Base-by-base conservation (phyloP, 2,329 filamentous ascomycete species). In the Beauveria asiatica region DNA sequence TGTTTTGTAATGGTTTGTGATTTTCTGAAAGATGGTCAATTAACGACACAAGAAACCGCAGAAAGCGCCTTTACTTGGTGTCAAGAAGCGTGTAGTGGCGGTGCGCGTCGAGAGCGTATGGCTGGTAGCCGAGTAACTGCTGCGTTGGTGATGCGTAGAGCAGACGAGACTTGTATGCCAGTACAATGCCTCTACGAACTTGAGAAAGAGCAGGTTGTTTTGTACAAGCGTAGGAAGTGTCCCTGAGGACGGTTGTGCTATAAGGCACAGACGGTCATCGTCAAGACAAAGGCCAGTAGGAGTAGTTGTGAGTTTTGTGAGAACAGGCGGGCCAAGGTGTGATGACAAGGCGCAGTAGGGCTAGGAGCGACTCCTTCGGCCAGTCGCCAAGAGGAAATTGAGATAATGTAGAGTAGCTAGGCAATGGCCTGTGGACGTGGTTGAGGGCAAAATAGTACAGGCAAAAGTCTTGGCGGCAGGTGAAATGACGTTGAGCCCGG, bases 231-330 rank as follows among this genome's bases (percentile, higher is more conserved):
- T 44, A 33, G 51, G 46, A 54, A 63, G 65, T 69, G 71, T 74
- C 72, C 72, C 71, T 71, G 67, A 70, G 72, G 72, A 74, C 72
- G 57, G 67, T 65, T 33, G 59, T 70, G 72, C 67, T 74, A 74
- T 74, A 74, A 74, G 51, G 65, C 66, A 61, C 62, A 58, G 63
- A 63, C 65, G 61, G 65, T 70, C 72, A 74, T 74, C 62, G 63
- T 74, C 19, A 56, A 51, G n/a, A 73, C 16, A 51, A 51, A 19
- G 37, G 23, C 33, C 41, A 54, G 55, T 30, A 57, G 33, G 23
- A 30, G 33, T 17, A 39, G 42, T 25, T 30, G 16, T 27, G 44
- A 57, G 54, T 16, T 21, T 23, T 25, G 19, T 17, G n/a, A 19
- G n/a, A 10, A 46, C 37, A 27, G 45, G 16, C 21, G 10, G 5